Base-by-base conservation (phyloP, 2,329 filamentous ascomycete species). In the Fusarium gaditjirri region DNA sequence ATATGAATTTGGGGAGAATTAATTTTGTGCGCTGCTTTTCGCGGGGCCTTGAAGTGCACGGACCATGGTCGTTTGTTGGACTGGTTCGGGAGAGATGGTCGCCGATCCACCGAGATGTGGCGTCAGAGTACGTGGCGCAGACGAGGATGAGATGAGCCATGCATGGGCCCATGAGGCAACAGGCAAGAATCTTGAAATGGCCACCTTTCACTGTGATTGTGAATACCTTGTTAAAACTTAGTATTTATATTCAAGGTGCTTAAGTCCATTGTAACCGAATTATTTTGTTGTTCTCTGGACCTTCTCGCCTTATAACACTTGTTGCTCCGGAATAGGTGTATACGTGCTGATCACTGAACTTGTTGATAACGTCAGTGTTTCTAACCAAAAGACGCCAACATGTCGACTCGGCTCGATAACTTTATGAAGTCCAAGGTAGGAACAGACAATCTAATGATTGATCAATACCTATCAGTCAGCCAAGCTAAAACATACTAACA, bases 1-100 rank as follows among this genome's bases (percentile, higher is more conserved):
- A 75, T 59, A 68, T 69, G 71, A 50, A 75, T 77, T 72, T 77
- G 66, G 70, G 70, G 75, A 74, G 76, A 78, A 79, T 77, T 78
- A 76, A 73, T 79, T 79, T 78, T 79, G 77, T 79, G 78, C 77
- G 78, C 61, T 72, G 63, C 31, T 71, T 71, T 74, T 78, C 76
- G 76, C 76, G 77, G 76, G 74, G 76, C 61, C 63, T 42, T 50
- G 29, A 11, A 36, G 47, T 47, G 76, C 77, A 78, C 77, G 76
- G 77, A 27, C 78, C 78, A 78, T 13, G 5, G 13, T 27, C n/a
- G 25, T 36, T 29, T 27, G 35, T 41, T 36, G 57, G 23, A 66
- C 41, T 42, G 25, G 14, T 44, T 67, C 75, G 72, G 75, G 70
- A 72, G 61, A 56, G 61, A 56, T 56, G 63, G 58, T 55, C 39